phyloP scores from a whole-genome alignment of 164 flowering plant genomes.

The Nymphaea thermarum region DNA sequence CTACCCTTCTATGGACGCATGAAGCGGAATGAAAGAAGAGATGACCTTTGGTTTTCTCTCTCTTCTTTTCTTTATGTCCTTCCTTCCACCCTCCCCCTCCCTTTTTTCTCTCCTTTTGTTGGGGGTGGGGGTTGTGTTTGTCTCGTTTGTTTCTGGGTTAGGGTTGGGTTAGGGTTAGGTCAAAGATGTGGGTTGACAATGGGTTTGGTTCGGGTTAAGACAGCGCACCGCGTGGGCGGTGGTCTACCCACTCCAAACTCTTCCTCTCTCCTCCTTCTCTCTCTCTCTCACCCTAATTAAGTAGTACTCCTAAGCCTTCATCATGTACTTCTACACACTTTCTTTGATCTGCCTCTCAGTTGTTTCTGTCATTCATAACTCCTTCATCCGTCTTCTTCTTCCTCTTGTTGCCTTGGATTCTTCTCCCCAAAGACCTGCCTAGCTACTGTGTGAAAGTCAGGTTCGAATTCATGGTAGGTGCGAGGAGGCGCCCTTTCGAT shows the following conservation, averaged over 20 bases:
- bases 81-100: too few species aligned
- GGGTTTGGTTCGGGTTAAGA: conserved; percentile 37
- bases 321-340: not conserved
- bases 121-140: not conserved
- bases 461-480: too few species aligned
- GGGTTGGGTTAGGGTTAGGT: conserved; percentile 52
- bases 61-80: not conserved
- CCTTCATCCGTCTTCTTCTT: too few species aligned
- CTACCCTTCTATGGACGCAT: not conserved
- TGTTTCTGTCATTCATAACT: too few species aligned
- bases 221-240: conserved; percentile 76
- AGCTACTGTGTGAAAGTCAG: too few species aligned
- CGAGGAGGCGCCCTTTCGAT: too few species aligned
- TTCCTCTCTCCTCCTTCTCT: not conserved
- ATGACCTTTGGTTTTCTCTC: not conserved
- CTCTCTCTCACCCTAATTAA: conserved; percentile 2
- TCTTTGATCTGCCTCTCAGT: not conserved
- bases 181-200: conserved; percentile 26
- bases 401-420: too few species aligned
- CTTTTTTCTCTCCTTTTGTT: not conserved
- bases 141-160: conserved; percentile 6
- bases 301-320: not conserved
- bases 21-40: not conserved
- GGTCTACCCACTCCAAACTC: conserved; percentile 13
- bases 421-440: too few species aligned